Percentiles rank a stretch among this genome's conserved stretches.
phyloP scores from a whole-genome alignment of 306 rosid genomes.

The Erythrophleum fordii region DNA sequence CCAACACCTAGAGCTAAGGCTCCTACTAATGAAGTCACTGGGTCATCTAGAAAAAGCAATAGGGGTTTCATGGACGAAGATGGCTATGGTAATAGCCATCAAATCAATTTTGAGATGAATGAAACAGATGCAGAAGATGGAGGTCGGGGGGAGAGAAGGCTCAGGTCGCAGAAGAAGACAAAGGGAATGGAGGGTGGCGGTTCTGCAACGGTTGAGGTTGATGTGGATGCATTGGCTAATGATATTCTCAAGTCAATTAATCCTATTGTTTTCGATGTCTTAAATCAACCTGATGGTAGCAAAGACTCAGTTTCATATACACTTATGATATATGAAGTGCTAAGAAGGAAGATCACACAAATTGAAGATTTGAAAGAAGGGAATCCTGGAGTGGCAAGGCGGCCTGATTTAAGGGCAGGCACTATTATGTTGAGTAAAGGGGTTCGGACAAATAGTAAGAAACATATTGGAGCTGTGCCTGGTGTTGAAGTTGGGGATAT shows the following conservation, averaged over 20 bases:
- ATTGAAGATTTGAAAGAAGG: constrained; percentile 58
- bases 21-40: constrained; percentile 48
- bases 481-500: constrained; percentile 94
- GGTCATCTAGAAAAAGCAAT: constrained; percentile 43
- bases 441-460: constrained; percentile 66
- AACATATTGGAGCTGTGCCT: constrained; percentile 71
- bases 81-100: constrained; percentile 42
- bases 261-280: constrained; percentile 48
- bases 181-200: constrained; percentile 42
- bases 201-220: constrained; percentile 43
- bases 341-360: constrained; percentile 72
- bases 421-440: constrained; percentile 79
- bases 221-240: constrained; percentile 56
- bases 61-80: constrained; percentile 49
- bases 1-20: constrained; percentile 51
- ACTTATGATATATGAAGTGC: constrained; percentile 61
- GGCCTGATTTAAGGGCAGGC: constrained; percentile 81
- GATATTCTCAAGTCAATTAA: constrained; percentile 56
- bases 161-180: constrained; percentile 45
- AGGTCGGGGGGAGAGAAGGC: constrained; percentile 46
- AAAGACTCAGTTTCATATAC: constrained; percentile 55
- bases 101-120: constrained; percentile 24
- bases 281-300: constrained; percentile 62
- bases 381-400: constrained; percentile 62
- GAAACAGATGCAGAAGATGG: constrained; percentile 50